These are phyloP conservation scores for Mallotus nudiflorus DNA, from an alignment of 345 rosid species.

Conservation along the genomic window DNA sequence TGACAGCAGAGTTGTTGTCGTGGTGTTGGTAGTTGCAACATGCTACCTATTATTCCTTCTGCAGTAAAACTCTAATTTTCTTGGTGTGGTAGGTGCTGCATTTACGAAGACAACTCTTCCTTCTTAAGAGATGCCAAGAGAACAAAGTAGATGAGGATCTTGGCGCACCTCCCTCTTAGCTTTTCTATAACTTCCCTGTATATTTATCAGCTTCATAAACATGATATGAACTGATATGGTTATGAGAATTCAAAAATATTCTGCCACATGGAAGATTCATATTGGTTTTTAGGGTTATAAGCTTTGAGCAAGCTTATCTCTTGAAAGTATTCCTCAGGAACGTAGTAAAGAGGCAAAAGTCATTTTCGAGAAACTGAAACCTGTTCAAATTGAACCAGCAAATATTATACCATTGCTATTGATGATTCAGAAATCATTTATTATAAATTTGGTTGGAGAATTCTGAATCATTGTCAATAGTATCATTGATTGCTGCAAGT, in stretches of 20 bases:
- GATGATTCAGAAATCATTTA: too few relatives aligned
- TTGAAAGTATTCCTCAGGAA: too few relatives aligned
- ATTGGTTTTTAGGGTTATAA: background rate
- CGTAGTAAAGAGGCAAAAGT: too few relatives aligned
- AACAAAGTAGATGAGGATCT: constrained; percentile 71
- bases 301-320: background rate
- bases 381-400: too few relatives aligned
- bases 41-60: background rate
- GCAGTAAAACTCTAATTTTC: background rate
- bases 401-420: too few relatives aligned
- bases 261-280: background rate
- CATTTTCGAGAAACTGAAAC: too few relatives aligned
- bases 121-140: constrained; percentile 73
- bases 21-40: background rate
- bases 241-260: background rate
- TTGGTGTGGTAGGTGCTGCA: constrained; percentile 59
- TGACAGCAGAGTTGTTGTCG: background rate
- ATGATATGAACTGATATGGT: background rate
- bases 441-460: too few relatives aligned
- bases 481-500: too few relatives aligned
- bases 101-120: constrained; percentile 57
- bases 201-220: background rate
- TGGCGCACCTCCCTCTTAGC: constrained; percentile 45
- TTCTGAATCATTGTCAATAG: too few relatives aligned
- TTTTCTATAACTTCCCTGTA: background rate